Conservation (phyloP, 1,139 yeast genomes). For the Debaryomyces sp. region DNA sequence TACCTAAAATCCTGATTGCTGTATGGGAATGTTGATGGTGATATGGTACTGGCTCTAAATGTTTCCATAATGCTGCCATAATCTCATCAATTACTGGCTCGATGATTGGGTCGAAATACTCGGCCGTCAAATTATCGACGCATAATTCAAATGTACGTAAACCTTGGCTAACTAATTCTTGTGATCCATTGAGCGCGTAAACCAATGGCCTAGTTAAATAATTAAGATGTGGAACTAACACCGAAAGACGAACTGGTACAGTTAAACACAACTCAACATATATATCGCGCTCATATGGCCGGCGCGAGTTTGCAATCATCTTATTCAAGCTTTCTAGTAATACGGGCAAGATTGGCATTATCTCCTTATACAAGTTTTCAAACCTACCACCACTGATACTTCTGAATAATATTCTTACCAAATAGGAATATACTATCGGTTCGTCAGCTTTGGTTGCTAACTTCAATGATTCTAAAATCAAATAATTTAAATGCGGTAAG, state of each 20-base stretch:
- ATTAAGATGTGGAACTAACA: constrained; percentile 87
- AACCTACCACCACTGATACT: constrained; percentile 96
- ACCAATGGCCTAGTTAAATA: constrained; percentile 90
- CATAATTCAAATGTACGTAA: constrained; percentile 93
- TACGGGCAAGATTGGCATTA: constrained; percentile 86
- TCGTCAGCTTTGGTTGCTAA: constrained; percentile 88
- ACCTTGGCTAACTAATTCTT: constrained; percentile 92
- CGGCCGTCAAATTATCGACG: constrained; percentile 94
- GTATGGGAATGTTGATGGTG: constrained; percentile 94
- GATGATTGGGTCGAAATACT: constrained; percentile 93
- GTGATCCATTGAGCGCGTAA: constrained; percentile 85
- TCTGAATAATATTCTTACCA: constrained; percentile 86
- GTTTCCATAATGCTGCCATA: constrained; percentile 91
- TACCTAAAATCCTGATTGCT: constrained; percentile 89
- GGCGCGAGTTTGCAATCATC: constrained; percentile 77
- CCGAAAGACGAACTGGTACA: constrained; percentile 92
- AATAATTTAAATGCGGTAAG: constrained; percentile 80
- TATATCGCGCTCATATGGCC: constrained; percentile 89
- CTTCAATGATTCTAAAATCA: constrained; percentile 79
- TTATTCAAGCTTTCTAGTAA: constrained; percentile 83
- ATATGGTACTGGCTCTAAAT: constrained; percentile 88
- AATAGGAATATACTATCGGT: constrained; percentile 85
- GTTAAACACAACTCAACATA: constrained; percentile 94
- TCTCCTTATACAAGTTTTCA: constrained; percentile 88
- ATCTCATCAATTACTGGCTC: constrained; percentile 95